Percentiles rank a stretch among this genome's conserved stretches.
Conservation (phyloP, 805 yeast species). For the Clavispora santaluciae region DNA sequence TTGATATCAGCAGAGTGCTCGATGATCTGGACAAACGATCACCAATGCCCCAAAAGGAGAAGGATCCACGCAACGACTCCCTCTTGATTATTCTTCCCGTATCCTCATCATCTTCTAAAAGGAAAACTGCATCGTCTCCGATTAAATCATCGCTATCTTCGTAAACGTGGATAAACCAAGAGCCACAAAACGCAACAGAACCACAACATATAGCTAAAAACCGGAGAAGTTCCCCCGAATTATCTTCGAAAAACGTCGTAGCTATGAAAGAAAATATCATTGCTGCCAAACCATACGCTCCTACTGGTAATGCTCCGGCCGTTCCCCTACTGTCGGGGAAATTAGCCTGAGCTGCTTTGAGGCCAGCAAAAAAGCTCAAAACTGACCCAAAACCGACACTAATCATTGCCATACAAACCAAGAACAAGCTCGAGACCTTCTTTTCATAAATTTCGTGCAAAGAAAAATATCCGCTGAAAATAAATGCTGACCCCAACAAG, state of each 20-base stretch:
- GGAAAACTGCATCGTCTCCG: not conserved
- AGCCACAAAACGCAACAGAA: slow-evolving; percentile 37
- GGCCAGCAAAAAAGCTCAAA: slow-evolving; percentile 53
- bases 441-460: slow-evolving; percentile 45
- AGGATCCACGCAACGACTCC: slow-evolving; percentile 26
- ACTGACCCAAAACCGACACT: slow-evolving; percentile 65
- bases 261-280: slow-evolving; percentile 56
- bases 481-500: slow-evolving; percentile 49
- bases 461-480: slow-evolving; percentile 51
- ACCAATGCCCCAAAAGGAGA: slow-evolving; percentile 40
- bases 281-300: slow-evolving; percentile 69
- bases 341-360: slow-evolving; percentile 55
- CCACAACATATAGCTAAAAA: slow-evolving; percentile 57
- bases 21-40: slow-evolving; percentile 19
- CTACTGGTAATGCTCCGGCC: slow-evolving; percentile 65
- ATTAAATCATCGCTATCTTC: slow-evolving; percentile 10
- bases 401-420: slow-evolving; percentile 46
- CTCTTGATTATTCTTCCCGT: not conserved
- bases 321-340: slow-evolving; percentile 69
- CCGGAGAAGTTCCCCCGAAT: slow-evolving; percentile 50
- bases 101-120: not conserved
- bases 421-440: slow-evolving; percentile 31
- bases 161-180: slow-evolving; percentile 40
- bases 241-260: slow-evolving; percentile 45
- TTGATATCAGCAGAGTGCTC: slow-evolving; percentile 6